Evolutionary conservation across 2,329 filamentous ascomycete species (phyloP), one percentile per base, ranked within the genome.

Genomic region (Colletotrichum caudatum): DNA sequence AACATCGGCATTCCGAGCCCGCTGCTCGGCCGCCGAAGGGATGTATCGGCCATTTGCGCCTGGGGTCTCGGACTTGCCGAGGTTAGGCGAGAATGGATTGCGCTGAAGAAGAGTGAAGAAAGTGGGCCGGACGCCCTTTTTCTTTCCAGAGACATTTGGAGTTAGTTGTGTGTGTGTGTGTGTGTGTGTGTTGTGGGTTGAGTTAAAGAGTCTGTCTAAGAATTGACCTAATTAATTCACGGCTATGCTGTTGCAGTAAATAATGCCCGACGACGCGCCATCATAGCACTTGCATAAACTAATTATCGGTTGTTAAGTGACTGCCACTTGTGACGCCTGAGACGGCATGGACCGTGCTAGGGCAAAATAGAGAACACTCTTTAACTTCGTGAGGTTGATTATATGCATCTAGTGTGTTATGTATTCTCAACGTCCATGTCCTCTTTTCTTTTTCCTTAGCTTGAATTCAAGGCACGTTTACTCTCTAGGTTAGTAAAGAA

Each of bases 1-100:
- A 64, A 60, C 65, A 48, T 71, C 69, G 69, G 65, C 69, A 64
- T 35, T 69, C 65, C 69, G 69, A 71, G 69, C 5, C 12, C 18
- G 11, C 16, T n/a, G 51, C 65, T 69, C 69, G 69, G 69, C 29
- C 29, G 65, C 69, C 69, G 69, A 71, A 58, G 5, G 6, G 2
- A 46, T 56, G 12, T 23, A 12, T 58, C 57, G 44, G 58, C 29
- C 50, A 16, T 56, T 66, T 23, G 9, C 11, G 20, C 41, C n/a
- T 29, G 29, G 41, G 57, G 12, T 23, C 20, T 58, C 57, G 44
- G 58, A 14, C 44, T 54, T 64, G 61, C 61, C 50, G 61, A 64
- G 61, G 61, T 56, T 64, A 64, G 20, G 33, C 16, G n/a, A 37
- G 33, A 26, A 23, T 14, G 35, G 11, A 16, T 51, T 44, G 48